phyloP scores from a whole-genome alignment of 495 filamentous ascomycete genomes.

The Podospora bellae-mahoneyi region DNA sequence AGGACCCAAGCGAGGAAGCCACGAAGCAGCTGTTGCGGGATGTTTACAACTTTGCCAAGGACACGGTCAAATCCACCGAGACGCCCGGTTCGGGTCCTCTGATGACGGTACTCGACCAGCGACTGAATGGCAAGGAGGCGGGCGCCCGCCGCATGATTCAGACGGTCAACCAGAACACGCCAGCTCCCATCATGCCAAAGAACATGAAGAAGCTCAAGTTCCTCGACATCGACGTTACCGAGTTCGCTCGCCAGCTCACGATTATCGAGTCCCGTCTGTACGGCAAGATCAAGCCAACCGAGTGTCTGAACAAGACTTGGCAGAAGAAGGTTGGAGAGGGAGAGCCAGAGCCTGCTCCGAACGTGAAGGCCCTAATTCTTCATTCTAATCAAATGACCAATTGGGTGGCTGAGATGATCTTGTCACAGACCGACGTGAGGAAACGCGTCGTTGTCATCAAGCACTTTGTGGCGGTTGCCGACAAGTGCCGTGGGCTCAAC shows the following conservation, averaged over 20 bases:
- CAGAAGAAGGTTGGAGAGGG: constrained; percentile 82
- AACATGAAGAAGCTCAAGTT: constrained; percentile 99
- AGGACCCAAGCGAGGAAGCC: constrained; percentile 77
- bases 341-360: constrained; percentile 85
- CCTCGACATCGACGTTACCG: constrained; percentile 90
- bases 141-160: constrained; percentile 82
- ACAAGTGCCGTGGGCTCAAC: constrained; percentile 93
- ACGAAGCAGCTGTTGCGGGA: constrained; percentile 81
- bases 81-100: constrained; percentile 81
- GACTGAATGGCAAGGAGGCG: constrained; percentile 79
- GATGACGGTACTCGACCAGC: constrained; percentile 80
- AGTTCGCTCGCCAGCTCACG: constrained; percentile 94
- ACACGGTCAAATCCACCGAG: constrained; percentile 85
- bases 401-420: constrained; percentile 99
- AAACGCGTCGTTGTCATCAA: constrained; percentile 97
- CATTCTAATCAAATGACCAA: constrained; percentile 98
- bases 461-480: constrained; percentile 93
- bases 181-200: constrained; percentile 89
- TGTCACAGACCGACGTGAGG: constrained; percentile 88
- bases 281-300: constrained; percentile 89
- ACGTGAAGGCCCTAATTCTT: constrained; percentile 92
- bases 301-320: constrained; percentile 98
- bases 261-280: constrained; percentile 96
- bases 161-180: constrained; percentile 73
- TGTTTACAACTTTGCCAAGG: constrained; percentile 86